Conservation (phyloP, 176 grass and related monocot genomes). For the Saccharum officinarum region DNA sequence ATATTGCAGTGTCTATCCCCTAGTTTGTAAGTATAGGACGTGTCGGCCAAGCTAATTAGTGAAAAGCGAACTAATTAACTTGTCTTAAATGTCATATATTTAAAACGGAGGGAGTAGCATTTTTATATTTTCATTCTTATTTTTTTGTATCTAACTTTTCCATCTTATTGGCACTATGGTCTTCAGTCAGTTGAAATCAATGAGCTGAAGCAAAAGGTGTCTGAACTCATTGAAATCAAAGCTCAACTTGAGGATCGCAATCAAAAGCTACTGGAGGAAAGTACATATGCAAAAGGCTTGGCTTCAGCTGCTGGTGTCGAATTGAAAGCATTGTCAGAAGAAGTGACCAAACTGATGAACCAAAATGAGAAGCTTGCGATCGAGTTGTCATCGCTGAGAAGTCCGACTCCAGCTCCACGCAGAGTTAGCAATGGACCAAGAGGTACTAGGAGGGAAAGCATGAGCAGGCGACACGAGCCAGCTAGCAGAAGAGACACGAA, state of each 20-base stretch:
- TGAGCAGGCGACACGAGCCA: constrained; percentile 69
- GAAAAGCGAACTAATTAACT: neutral
- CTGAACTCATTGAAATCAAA: constrained; percentile 66
- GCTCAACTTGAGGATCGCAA: constrained; percentile 72
- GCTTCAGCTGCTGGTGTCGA: constrained; percentile 97
- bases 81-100: neutral
- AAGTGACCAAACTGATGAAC: constrained; percentile 99
- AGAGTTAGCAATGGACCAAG: constrained; percentile 65
- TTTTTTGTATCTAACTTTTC: neutral
- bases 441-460: constrained; percentile 63
- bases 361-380: constrained; percentile 89
- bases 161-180: neutral
- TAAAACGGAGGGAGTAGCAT: neutral
- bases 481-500: constrained; percentile 58
- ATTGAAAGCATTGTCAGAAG: constrained; percentile 96
- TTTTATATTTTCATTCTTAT: constrained; percentile 13
- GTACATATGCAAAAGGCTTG: constrained; percentile 92
- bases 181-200: constrained; percentile 61
- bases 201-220: constrained; percentile 74
- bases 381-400: constrained; percentile 73
- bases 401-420: constrained; percentile 70
- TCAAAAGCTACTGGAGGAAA: constrained; percentile 91
- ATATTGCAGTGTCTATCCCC: neutral
- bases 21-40: neutral
- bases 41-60: neutral